Percentiles rank a stretch among this genome's conserved stretches.
Evolutionary conservation across 106 monocot species (phyloP).

Genomic region (Dioscorea dumetorum): DNA sequence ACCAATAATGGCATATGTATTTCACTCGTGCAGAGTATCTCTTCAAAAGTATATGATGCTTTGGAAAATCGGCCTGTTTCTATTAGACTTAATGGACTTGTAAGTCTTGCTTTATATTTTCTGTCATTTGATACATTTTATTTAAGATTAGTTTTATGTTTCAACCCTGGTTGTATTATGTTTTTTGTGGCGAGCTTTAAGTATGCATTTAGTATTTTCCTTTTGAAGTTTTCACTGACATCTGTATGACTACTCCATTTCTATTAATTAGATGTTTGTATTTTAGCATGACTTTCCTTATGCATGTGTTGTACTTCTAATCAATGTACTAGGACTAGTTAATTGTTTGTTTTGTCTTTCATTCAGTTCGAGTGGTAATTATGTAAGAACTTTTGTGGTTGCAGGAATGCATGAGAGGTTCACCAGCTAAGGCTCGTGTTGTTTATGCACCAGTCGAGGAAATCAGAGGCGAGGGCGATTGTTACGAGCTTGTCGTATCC

Average conservation of each 20-base stretch:
- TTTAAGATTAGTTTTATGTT: too few species aligned
- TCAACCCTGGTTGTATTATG: too few species aligned
- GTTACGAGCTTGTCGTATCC: slow-evolving; percentile 91
- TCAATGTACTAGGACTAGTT: too few species aligned
- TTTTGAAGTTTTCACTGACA: too few species aligned
- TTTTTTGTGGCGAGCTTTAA: too few species aligned
- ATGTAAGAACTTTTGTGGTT: slow-evolving; percentile 4
- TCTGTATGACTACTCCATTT: too few species aligned
- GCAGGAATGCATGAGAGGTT: slow-evolving; percentile 90
- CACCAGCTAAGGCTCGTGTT: slow-evolving; percentile 78
- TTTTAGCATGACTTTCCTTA: too few species aligned
- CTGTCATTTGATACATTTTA: background rate
- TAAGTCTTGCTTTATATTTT: slow-evolving; percentile 16
- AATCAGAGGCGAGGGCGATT: slow-evolving; percentile 85
- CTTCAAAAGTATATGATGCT: slow-evolving; percentile 68
- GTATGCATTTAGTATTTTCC: too few species aligned
- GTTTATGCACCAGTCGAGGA: slow-evolving; percentile 86
- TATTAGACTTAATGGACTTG: slow-evolving; percentile 75
- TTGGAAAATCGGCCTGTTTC: slow-evolving; percentile 67
- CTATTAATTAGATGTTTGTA: too few species aligned
- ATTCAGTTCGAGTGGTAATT: too few species aligned
- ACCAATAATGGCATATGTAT: background rate
- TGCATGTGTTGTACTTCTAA: too few species aligned
- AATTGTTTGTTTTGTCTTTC: too few species aligned
- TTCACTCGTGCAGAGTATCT: slow-evolving; percentile 40